A percentile compares a stretch with the other conserved stretches of the same genome.
These are phyloP conservation scores for Gloeopeniophorella convolvens DNA, from an alignment of 768 basidiomycete genomes.

Conservation along the genomic window DNA sequence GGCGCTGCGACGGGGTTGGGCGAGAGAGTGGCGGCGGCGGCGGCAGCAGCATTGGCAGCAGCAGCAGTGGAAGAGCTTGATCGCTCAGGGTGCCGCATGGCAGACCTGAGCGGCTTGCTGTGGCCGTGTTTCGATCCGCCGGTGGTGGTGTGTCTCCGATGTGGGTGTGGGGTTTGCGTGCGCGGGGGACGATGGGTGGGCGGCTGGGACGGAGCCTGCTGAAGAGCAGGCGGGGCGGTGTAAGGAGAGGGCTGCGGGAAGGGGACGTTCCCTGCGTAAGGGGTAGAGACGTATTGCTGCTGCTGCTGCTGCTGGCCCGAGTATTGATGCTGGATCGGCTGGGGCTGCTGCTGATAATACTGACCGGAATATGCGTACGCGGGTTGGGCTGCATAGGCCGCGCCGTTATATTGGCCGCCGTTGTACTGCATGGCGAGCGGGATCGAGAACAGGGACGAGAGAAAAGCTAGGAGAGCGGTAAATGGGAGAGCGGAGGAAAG, in stretches of 20 bases:
- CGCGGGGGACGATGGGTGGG: conserved; percentile 6
- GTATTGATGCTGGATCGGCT: conserved; percentile 19
- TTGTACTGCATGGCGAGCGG: conserved; percentile 15
- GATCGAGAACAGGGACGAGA: neutral
- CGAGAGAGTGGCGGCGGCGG: no score
- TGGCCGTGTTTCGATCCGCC: conserved; percentile 7
- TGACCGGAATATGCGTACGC: conserved; percentile 7
- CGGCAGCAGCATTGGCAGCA: no score
- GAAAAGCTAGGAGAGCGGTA: neutral
- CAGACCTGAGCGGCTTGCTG: conserved; percentile 42
- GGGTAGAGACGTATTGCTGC: conserved; percentile 14
- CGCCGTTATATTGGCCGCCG: conserved; percentile 6
- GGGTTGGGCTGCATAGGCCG: conserved; percentile 2
- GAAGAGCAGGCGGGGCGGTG: conserved; percentile 2
- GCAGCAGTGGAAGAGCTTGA: neutral
- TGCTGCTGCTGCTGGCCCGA: conserved; percentile 13
- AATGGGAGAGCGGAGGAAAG: conserved; percentile 4
- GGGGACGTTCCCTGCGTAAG: neutral
- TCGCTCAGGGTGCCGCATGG: conserved; percentile 43
- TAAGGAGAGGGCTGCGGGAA: conserved; percentile 16
- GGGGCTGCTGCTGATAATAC: conserved; percentile 18
- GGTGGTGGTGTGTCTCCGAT: conserved; percentile 32
- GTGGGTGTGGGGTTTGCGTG: conserved; percentile 26
- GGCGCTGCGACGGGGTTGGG: conserved; percentile 24
- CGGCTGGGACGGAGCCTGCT: conserved; percentile 4